phyloP scores from a whole-genome alignment of 345 rosid species.

The Angophora floribunda region DNA sequence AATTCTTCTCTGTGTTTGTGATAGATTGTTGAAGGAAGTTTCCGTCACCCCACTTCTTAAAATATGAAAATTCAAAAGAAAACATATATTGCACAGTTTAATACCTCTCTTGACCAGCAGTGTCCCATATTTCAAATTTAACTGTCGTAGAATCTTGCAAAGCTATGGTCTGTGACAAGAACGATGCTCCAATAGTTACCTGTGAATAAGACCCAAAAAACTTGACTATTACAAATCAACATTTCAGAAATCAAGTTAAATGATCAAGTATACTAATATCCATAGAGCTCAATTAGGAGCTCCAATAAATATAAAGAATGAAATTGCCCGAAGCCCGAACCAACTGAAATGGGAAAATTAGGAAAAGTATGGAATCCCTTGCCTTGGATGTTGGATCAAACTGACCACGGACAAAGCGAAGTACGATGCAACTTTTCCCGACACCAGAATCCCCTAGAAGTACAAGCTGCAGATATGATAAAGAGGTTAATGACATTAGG shows the following conservation, averaged over 20 bases:
- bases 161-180: constrained; percentile 93
- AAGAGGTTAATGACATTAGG: constrained; percentile 1
- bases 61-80: background rate
- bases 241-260: background rate
- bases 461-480: constrained; percentile 52
- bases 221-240: background rate
- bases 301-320: background rate
- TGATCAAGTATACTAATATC: background rate
- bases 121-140: constrained; percentile 99
- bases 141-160: constrained; percentile 95
- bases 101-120: constrained; percentile 99
- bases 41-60: background rate
- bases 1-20: background rate
- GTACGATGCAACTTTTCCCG: constrained; percentile 97
- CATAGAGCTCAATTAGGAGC: background rate
- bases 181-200: constrained; percentile 99
- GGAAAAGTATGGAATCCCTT: background rate
- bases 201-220: constrained; percentile 16
- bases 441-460: constrained; percentile 97
- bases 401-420: constrained; percentile 98
- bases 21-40: background rate
- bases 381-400: constrained; percentile 97
- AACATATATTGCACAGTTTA: background rate
- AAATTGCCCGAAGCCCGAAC: background rate
- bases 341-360: background rate